phyloP scores from a whole-genome alignment of 2,329 filamentous ascomycete species.

The Exophiala bonariae region DNA sequence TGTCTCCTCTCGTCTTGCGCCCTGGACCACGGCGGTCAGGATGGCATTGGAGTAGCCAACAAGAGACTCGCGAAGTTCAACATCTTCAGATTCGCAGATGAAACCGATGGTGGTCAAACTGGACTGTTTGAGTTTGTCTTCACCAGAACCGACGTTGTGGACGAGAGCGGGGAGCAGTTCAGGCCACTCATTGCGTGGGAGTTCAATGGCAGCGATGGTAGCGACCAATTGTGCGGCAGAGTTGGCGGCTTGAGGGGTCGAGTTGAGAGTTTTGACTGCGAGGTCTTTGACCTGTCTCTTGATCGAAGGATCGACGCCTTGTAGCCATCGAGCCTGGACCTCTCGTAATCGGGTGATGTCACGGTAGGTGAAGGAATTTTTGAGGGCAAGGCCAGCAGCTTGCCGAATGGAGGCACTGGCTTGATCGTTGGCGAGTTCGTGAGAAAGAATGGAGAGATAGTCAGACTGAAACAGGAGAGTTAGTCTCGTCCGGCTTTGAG shows the following conservation, averaged over 20 bases:
- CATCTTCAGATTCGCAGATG: slow-evolving; percentile 93
- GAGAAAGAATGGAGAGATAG: slow-evolving; percentile 89
- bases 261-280: slow-evolving; percentile 82
- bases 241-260: slow-evolving; percentile 80
- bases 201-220: slow-evolving; percentile 89
- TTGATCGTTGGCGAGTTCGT: slow-evolving; percentile 89
- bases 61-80: slow-evolving; percentile 77
- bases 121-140: slow-evolving; percentile 86
- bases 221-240: slow-evolving; percentile 94
- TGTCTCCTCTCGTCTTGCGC: slow-evolving; percentile 91
- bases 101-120: slow-evolving; percentile 96
- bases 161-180: slow-evolving; percentile 88
- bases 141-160: slow-evolving; percentile 85
- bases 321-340: slow-evolving; percentile 90
- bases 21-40: slow-evolving; percentile 94
- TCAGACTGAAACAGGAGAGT: slow-evolving; percentile 62
- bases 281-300: slow-evolving; percentile 87
- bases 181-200: slow-evolving; percentile 89
- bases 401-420: slow-evolving; percentile 82
- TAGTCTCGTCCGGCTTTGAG: slow-evolving; percentile 8
- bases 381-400: slow-evolving; percentile 92
- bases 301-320: slow-evolving; percentile 75
- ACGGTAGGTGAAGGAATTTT: slow-evolving; percentile 96
- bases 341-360: slow-evolving; percentile 84
- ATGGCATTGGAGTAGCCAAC: slow-evolving; percentile 94